Conservation (phyloP, 2,329 filamentous ascomycete species). For the Colletotrichum truncatum region DNA sequence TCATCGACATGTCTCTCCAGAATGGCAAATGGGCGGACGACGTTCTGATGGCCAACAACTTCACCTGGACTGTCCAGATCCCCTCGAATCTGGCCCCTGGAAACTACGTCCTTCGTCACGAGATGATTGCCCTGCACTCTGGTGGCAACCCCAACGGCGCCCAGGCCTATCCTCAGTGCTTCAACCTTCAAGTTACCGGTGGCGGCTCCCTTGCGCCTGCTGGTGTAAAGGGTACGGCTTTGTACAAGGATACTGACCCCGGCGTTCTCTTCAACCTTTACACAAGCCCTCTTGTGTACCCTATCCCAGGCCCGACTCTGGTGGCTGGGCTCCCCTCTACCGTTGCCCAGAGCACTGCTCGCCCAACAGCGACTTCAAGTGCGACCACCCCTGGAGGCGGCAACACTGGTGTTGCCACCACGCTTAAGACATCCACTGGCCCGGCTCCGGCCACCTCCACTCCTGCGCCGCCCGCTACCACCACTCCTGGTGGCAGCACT, state of each 20-base stretch:
- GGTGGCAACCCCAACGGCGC: slow-evolving; percentile 51
- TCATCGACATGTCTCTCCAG: slow-evolving; percentile 51
- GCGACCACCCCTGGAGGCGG: slow-evolving; percentile 29
- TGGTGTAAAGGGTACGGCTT: slow-evolving; percentile 44
- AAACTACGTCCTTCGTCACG: slow-evolving; percentile 64
- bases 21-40: slow-evolving; percentile 67
- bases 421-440: slow-evolving; percentile 15
- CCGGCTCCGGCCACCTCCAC: slow-evolving; percentile 10
- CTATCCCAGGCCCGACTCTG: slow-evolving; percentile 42
- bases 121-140: slow-evolving; percentile 65
- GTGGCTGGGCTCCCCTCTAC: slow-evolving; percentile 30
- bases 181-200: slow-evolving; percentile 57
- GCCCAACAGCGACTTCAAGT: slow-evolving; percentile 15
- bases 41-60: slow-evolving; percentile 55
- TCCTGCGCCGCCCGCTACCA: slow-evolving; percentile 15
- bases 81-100: slow-evolving; percentile 57
- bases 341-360: slow-evolving; percentile 26
- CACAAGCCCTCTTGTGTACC: slow-evolving; percentile 37
- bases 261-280: slow-evolving; percentile 48
- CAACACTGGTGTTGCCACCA: slow-evolving; percentile 14
- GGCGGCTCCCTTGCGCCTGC: slow-evolving; percentile 41
- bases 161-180: slow-evolving; percentile 61
- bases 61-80: slow-evolving; percentile 57
- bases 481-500: background rate
- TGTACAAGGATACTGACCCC: slow-evolving; percentile 45